A percentile compares a stretch with the other conserved stretches of the same genome.
These are phyloP conservation scores for Chenopodium quinoa DNA, from an alignment of 148 eudicot species.

Conservation along the genomic window DNA sequence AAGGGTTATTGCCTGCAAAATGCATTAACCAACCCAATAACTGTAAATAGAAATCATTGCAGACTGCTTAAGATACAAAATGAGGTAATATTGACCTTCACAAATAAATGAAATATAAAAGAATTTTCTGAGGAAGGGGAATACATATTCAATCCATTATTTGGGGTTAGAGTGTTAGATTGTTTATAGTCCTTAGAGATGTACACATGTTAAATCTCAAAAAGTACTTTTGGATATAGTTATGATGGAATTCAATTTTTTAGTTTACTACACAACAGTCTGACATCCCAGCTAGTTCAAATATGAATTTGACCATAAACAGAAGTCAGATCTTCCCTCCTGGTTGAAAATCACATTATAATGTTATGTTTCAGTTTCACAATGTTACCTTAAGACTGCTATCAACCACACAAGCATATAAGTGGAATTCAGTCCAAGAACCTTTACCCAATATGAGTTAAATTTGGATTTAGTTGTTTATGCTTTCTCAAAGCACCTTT, in stretches of 20 bases:
- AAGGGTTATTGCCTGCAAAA: slow-evolving; percentile 46
- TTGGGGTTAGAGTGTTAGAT: no score
- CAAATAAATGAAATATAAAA: background rate
- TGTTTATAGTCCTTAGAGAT: background rate
- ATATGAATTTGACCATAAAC: background rate
- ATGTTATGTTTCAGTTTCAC: background rate
- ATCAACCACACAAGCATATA: background rate
- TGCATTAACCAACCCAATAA: slow-evolving; percentile 1
- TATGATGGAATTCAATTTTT: background rate
- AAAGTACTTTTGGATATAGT: background rate
- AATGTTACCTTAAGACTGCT: background rate
- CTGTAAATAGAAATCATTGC: slow-evolving; percentile 4
- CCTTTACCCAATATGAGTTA: background rate
- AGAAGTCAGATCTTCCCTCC: background rate
- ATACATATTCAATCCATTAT: background rate
- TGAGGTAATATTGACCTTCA: background rate
- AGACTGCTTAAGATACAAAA: background rate
- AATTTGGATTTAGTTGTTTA: no score
- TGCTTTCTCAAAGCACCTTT: background rate
- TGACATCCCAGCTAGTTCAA: slow-evolving; percentile 2
- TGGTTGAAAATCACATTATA: background rate
- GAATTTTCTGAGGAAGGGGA: background rate
- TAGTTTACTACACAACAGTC: background rate
- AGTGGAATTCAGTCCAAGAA: background rate
- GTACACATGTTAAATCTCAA: background rate